phyloP scores from a whole-genome alignment of 306 rosid species.

The Prinsepia uniflora region DNA sequence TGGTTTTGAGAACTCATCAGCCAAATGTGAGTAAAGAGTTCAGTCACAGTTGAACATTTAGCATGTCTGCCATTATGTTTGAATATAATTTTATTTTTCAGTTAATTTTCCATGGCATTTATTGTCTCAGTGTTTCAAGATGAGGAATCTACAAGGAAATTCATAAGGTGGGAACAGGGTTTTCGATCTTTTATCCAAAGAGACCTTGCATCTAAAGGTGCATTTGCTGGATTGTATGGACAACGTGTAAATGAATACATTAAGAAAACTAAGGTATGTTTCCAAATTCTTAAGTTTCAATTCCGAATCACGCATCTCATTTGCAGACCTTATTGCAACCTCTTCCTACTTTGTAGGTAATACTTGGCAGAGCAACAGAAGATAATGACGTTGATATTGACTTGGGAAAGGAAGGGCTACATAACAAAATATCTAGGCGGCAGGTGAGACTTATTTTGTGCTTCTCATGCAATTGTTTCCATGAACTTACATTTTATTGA shows the following conservation, averaged over 20 bases:
- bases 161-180: constrained; percentile 80
- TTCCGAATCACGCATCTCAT: not conserved
- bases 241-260: constrained; percentile 58
- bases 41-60: not conserved
- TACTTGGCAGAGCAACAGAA: constrained; percentile 73
- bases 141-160: constrained; percentile 51
- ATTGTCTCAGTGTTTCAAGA: constrained; percentile 50
- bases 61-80: not conserved
- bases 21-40: constrained; percentile 6
- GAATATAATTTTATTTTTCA: not conserved
- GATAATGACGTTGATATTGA: constrained; percentile 69
- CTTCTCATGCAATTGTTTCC: constrained; percentile 20
- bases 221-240: constrained; percentile 68
- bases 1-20: not conserved
- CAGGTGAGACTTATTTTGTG: constrained; percentile 46
- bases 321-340: constrained; percentile 20
- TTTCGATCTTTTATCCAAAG: constrained; percentile 50
- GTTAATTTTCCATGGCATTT: constrained; percentile 13
- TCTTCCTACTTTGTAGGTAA: constrained; percentile 48
- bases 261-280: constrained; percentile 55
- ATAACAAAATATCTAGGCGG: constrained; percentile 72
- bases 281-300: not conserved
- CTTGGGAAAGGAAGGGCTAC: constrained; percentile 63
- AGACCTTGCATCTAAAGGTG: constrained; percentile 59
- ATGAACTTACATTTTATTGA: constrained; percentile 24